Evolutionary conservation across 371 early-diverging fungal species (phyloP).

Genomic region (Entomophthora muscae): DNA sequence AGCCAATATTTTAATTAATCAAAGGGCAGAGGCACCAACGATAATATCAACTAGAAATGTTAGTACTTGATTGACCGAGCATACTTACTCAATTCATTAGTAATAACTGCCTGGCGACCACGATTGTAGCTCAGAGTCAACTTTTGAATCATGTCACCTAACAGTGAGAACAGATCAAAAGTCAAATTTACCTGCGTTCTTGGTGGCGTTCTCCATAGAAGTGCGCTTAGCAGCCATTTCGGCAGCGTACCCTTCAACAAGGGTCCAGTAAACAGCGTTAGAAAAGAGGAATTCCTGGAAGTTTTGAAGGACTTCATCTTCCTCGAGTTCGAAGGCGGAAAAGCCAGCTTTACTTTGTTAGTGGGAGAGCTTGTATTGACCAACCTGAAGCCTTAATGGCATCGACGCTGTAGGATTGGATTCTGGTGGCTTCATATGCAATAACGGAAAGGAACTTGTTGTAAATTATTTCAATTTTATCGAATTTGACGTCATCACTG

Average conservation of each 20-base stretch:
- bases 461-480: conserved; percentile 67
- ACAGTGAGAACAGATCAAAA: background rate
- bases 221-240: conserved; percentile 94
- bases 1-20: no score
- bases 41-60: conserved; percentile 57
- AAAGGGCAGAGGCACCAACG: conserved; percentile 82
- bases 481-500: conserved; percentile 39
- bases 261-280: conserved; percentile 83
- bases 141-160: conserved; percentile 46
- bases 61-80: background rate
- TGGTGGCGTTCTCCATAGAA: conserved; percentile 99
- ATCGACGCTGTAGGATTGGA: conserved; percentile 44
- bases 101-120: conserved; percentile 91
- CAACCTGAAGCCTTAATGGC: conserved; percentile 58
- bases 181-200: conserved; percentile 74
- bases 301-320: conserved; percentile 73
- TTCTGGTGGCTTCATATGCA: conserved; percentile 65
- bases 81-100: conserved; percentile 73
- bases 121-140: conserved; percentile 80
- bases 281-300: conserved; percentile 86
- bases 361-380: background rate
- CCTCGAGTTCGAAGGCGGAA: conserved; percentile 73
- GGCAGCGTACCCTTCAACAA: conserved; percentile 91
- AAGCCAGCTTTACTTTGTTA: conserved; percentile 42
- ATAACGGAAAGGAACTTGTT: conserved; percentile 89